Base-by-base conservation (phyloP, 2,329 filamentous ascomycete genomes). In the Tolypocladium tropicale region DNA sequence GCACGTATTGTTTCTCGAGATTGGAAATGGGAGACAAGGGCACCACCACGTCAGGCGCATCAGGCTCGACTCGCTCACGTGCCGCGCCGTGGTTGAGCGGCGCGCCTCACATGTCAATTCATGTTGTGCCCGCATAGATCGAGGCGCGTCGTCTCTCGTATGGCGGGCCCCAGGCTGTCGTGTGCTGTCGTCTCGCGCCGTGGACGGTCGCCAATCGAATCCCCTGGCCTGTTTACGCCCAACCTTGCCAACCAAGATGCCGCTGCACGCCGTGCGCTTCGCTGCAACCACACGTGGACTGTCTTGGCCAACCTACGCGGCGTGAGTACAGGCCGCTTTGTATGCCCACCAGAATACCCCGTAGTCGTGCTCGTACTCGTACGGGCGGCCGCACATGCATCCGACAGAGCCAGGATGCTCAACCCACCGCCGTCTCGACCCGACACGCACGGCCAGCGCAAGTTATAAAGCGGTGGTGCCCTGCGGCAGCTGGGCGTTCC, bases 31-130 rank as follows among this genome's bases (percentile, higher is more conserved):
- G n/a, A 25, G 39, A 32, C 10, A 21, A 23, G 23, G 14, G n/a
- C n/a, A n/a, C n/a, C 52, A 53, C 51, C 54, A 52, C 54, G 49
- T 46, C 54, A 52, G 54, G 30, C 23, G 23, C 25, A n/a, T n/a
- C 30, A 28, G 54, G 37, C 34, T 54, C 53, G 53, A 41, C 46
- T 49, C 46, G 3, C 50, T 46, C 49, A 55, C 54, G 54, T 55
- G 54, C 50, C 50, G 50, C n/a, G 54, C 54, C n/a, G 9, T 49
- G 39, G 49, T 53, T 32, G 36, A 50, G 43, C 33, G 34, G 46
- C 48, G 23, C 16, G 21, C 23, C 23, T n/a, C n/a, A 18, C 33
- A 46, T 21, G 25, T 51, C 54, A n/a, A 25, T n/a, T n/a, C n/a
- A n/a, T n/a, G n/a, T 37, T 43, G 49, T 30, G 32, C 10, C 50